Base-by-base conservation (phyloP, 495 filamentous ascomycete genomes). In the Talaromyces thailandensis region DNA sequence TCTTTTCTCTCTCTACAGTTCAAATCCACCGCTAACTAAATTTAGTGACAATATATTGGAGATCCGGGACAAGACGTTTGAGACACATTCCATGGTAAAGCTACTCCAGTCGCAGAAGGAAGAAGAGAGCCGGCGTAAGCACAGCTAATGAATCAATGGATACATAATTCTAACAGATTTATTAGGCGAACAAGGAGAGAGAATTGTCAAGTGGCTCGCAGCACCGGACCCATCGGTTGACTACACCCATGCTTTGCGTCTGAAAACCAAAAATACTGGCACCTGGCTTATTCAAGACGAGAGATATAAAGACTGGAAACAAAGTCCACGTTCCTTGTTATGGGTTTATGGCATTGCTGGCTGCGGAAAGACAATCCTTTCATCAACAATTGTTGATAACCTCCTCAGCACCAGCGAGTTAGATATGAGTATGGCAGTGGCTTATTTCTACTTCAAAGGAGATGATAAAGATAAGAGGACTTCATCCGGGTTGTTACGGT, bases 321-420 rank as follows among this genome's bases (percentile, higher is more conserved):
- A 23, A 2, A 58, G 56, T 4, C 32, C 50, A 14, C 51, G 58
- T 21, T 67, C 67, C 11, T 28, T 69, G 21, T 29, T 75, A 12
- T 77, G 73, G 73, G 63, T 77, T 11, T 61, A 75, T 62, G 75
- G 73, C 14, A 73, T 67, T 58, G 67, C 73, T 56, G 74, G 74
- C 11, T 71, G 68, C 40, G 75, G 74, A n/a, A 78, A 78, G 52
- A 70, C 73, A 3, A 64, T 76, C 11, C 66, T 76, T 31, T 66
- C 66, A 52, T 68, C 72, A 4, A 70, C 64, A 1, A 62, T 71
- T 6, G 66, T 78, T 25, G 63, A 68, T 28, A 40, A 75, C 50
- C 55, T 73, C n/a, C 29, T 45, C 0, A 43, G 37, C 11, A 6
- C 23, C 9, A 45, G 57, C 14, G 3, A 8, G 0, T 7, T 11